phyloP scores from a whole-genome alignment of 768 basidiomycete genomes.

The Aureoboletus auriporus region DNA sequence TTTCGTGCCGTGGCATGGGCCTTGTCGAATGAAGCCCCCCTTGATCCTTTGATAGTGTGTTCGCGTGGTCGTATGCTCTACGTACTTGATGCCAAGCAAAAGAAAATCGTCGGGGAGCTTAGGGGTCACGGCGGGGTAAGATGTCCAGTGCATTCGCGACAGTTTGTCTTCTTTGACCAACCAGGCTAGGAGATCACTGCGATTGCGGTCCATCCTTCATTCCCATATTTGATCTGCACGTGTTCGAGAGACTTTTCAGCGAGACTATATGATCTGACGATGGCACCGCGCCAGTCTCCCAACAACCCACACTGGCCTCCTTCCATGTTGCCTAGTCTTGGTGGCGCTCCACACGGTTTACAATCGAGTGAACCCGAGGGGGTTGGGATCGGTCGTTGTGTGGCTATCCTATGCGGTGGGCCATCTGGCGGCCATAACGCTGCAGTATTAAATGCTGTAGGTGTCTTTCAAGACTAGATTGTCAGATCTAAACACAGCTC shows the following conservation, averaged over 20 bases:
- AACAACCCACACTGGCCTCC: constrained; percentile 62
- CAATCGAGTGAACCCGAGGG: constrained; percentile 60
- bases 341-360: constrained; percentile 68
- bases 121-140: constrained; percentile 74
- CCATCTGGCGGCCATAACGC: constrained; percentile 71
- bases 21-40: constrained; percentile 38
- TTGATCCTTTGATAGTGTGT: constrained; percentile 60
- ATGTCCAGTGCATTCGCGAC: constrained; percentile 3
- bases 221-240: constrained; percentile 59
- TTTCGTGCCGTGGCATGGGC: constrained; percentile 54
- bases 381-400: constrained; percentile 53
- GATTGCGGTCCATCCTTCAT: constrained; percentile 57
- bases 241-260: constrained; percentile 71
- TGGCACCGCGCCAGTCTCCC: constrained; percentile 29
- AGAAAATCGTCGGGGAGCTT: constrained; percentile 42
- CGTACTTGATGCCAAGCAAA: constrained; percentile 45
- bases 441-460: constrained; percentile 63
- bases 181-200: constrained; percentile 58
- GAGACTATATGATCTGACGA: constrained; percentile 62
- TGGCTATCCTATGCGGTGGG: constrained; percentile 62
- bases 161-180: constrained; percentile 4
- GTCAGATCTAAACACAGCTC: constrained; percentile 1
- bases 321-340: constrained; percentile 43
- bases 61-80: constrained; percentile 52
- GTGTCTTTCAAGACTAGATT: constrained; percentile 11